Base-by-base conservation (phyloP, 2,329 filamentous ascomycete genomes). In the Talaromyces sp. region DNA sequence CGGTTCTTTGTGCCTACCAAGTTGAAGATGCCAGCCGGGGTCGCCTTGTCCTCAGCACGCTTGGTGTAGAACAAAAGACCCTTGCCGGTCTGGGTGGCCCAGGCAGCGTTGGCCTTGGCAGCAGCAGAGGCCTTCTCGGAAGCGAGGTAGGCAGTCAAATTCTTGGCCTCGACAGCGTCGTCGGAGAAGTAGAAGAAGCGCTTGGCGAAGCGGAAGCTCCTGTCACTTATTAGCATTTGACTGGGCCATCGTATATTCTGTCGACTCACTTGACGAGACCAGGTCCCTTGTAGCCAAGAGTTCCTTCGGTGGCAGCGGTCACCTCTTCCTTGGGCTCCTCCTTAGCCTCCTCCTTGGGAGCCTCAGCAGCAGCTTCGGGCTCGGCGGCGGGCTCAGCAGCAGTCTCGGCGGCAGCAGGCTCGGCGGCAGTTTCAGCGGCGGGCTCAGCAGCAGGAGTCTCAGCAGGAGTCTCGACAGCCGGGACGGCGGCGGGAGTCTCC, bases 41-140 rank as follows among this genome's bases (percentile, higher is more conserved):
- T 84, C 66, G 85, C 82, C 86, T 96, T 96, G 79, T 96, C 89
- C 71, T 86, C 84, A 57, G 84, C 82, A 78, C 90, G 88, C 86
- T 93, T 92, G 78, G 89, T 88, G 78, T 91, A 90, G 84, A 96
- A 96, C 49, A 98, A 82, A 21, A 98, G 89, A 73, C 95, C 95
- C 83, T 96, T 96, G 76, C 93, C 93, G 62, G 93, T 97, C 83
- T 96, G 87, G 68, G 87, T 87, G 65, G 93, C 91, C 91, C 95
- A 97, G 38, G 95, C 89, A 68, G 87, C 89, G n/a, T 56, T 62
- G 69, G 89, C 89, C 67, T 90, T 84, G 80, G 96, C 89, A 63
- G 89, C 88, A 66, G 88, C 82, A 58, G 87, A 83, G 60, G 88
- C 83, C 88, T 97, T 97, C 85, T 96, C 92, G 71, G 86, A 88